A percentile compares a stretch with the other conserved stretches of the same genome.
phyloP scores from a whole-genome alignment of 2,329 filamentous ascomycete genomes.

The Blastomyces percursus region DNA sequence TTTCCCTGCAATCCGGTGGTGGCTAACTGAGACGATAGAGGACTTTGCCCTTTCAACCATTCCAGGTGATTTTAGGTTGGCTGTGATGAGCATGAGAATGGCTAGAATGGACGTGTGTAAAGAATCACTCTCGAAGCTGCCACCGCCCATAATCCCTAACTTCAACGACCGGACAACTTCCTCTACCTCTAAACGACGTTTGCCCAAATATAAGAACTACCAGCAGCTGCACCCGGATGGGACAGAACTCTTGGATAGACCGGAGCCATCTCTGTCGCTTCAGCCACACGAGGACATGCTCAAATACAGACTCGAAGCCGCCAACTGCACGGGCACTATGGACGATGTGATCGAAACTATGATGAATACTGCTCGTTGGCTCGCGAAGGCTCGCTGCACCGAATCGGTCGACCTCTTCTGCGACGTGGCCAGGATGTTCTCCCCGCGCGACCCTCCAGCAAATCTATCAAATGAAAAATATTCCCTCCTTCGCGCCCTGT shows the following conservation, averaged over 20 bases:
- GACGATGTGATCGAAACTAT: slow-evolving; percentile 14
- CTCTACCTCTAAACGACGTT: no score
- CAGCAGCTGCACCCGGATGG: neutral
- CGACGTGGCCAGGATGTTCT: slow-evolving; percentile 19
- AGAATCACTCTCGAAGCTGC: neutral
- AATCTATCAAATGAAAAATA: slow-evolving; percentile 16
- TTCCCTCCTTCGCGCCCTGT: slow-evolving; percentile 6
- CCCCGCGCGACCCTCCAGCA: slow-evolving; percentile 20
- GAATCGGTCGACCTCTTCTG: slow-evolving; percentile 22
- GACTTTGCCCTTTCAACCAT: neutral
- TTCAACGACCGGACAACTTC: neutral
- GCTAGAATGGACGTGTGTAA: slow-evolving; percentile 1
- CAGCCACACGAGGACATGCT: neutral
- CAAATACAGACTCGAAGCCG: neutral
- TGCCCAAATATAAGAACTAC: neutral
- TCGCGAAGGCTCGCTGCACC: slow-evolving; percentile 19
- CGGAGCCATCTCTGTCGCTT: neutral
- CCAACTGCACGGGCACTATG: slow-evolving; percentile 1
- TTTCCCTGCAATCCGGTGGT: no score
- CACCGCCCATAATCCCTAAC: neutral
- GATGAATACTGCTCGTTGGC: slow-evolving; percentile 20
- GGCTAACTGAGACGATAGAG: neutral
- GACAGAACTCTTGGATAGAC: neutral
- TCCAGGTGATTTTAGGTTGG: neutral
- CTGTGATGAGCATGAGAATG: neutral